phyloP scores from a whole-genome alignment of 2,329 filamentous ascomycete species.

The Fusarium sublunatum region DNA sequence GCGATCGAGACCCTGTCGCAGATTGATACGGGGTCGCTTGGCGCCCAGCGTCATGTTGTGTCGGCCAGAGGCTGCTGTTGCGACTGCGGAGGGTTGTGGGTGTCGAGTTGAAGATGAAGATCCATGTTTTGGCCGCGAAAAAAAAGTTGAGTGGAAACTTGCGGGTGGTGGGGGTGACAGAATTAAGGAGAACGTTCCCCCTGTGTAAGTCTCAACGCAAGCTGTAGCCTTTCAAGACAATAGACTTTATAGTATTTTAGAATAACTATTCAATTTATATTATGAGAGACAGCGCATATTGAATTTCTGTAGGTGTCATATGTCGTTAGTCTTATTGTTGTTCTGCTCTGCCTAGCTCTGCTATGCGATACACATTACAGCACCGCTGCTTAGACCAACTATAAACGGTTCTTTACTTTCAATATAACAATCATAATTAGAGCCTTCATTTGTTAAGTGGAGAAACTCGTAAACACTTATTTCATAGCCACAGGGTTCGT shows the following conservation, averaged over 20 bases:
- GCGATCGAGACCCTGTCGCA: constrained; percentile 63
- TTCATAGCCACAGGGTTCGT: too few relatives aligned
- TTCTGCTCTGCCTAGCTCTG: too few relatives aligned
- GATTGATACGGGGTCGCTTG: constrained; percentile 25
- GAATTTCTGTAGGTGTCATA: not conserved
- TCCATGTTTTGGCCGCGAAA: not conserved
- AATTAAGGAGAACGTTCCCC: not conserved
- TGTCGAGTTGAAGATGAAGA: not conserved
- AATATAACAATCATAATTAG: too few relatives aligned
- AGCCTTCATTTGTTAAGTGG: too few relatives aligned
- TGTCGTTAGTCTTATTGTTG: not conserved
- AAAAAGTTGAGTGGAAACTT: constrained; percentile 1
- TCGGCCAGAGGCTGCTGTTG: not conserved
- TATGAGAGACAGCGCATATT: not conserved
- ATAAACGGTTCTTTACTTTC: too few relatives aligned
- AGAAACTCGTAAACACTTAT: too few relatives aligned
- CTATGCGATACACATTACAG: too few relatives aligned
- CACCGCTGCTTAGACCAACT: too few relatives aligned
- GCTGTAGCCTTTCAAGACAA: too few relatives aligned
- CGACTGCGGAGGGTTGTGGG: not conserved
- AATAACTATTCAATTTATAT: too few relatives aligned
- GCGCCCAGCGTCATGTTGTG: constrained; percentile 32
- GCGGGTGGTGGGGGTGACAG: not conserved
- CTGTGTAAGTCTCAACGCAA: not conserved
- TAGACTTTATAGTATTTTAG: too few relatives aligned